Base-by-base conservation (phyloP, 2,329 filamentous ascomycete species). In the Paecilomyces variotii region DNA sequence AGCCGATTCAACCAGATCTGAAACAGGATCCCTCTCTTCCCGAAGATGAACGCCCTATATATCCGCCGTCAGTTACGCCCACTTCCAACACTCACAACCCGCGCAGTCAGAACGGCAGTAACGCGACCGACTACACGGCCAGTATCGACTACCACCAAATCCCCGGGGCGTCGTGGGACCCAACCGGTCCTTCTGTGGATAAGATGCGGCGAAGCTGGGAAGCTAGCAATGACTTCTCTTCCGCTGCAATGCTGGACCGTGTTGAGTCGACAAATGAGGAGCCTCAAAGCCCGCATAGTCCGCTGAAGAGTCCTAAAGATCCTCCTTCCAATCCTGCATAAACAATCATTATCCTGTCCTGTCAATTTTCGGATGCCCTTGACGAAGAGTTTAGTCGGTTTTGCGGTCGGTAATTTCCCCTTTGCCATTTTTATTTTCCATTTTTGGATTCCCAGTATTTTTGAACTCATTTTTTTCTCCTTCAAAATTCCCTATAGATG, bases 21-120 rank as follows among this genome's bases (percentile, higher is more conserved):
- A 72, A 76, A 76, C 78, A 82, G 59, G 82, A 85, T 68, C 81
- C 81, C 58, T 87, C 84, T 65, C 82, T 91, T 60, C 88, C 94
- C 69, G 92, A 97, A 75, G 93, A 97, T 70, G 83, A 90, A 72
- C 85, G 91, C 64, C 92, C 92, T 32, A 96, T 97, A 68, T 97
- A 97, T 75, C 90, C 93, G 55, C 91, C 93, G 12, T 96, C 92
- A 56, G 86, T 93, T 67, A 88, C 90, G 54, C 81, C 84, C 11
- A 93, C 90, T 14, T 83, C 85, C 53, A 85, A 85, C 52, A 93
- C 89, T 32, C 88, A 94, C 71, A 93, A 91, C 64, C 87, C 87
- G 55, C 82, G 85, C 65, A 94, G 90, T 67, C 90, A 96, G 70
- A 95, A 93, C 66, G 91, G 91, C 61, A 97, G 92, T 76, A 92